These are phyloP conservation scores for Mycena galopus DNA, from an alignment of 768 basidiomycete genomes.

Conservation along the genomic window DNA sequence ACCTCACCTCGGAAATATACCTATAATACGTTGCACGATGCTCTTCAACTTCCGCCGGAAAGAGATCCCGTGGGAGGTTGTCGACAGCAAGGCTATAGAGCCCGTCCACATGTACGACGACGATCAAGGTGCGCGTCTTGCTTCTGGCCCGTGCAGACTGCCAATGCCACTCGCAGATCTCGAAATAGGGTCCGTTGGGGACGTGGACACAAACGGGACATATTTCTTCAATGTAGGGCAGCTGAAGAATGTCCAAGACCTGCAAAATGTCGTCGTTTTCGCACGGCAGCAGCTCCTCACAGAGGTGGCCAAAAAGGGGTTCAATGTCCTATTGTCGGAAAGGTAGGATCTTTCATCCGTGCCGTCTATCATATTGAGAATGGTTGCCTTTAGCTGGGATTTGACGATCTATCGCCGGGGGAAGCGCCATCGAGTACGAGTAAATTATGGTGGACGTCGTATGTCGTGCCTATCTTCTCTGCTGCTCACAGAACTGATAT, in stretches of 20 bases:
- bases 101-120: slow-evolving; percentile 77
- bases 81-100: slow-evolving; percentile 72
- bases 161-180: slow-evolving; percentile 58
- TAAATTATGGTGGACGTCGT: slow-evolving; percentile 78
- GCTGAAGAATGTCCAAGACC: slow-evolving; percentile 57
- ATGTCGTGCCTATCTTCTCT: slow-evolving; percentile 39
- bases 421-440: slow-evolving; percentile 73
- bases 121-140: slow-evolving; percentile 59
- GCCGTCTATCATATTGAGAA: slow-evolving; percentile 18
- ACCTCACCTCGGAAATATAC: not conserved
- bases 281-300: slow-evolving; percentile 74
- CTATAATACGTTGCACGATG: slow-evolving; percentile 35
- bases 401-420: slow-evolving; percentile 74
- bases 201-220: slow-evolving; percentile 67
- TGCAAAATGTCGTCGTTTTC: slow-evolving; percentile 68
- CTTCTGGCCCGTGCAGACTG: not conserved
- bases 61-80: slow-evolving; percentile 83
- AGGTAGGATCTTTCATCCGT: slow-evolving; percentile 56
- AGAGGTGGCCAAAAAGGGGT: slow-evolving; percentile 66
- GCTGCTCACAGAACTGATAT: slow-evolving; percentile 19
- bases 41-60: slow-evolving; percentile 66
- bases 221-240: slow-evolving; percentile 74
- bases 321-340: slow-evolving; percentile 75
- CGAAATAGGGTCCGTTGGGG: slow-evolving; percentile 68
- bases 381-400: slow-evolving; percentile 65